These are phyloP conservation scores for Epichloe coenophiala DNA, from an alignment of 2,329 filamentous ascomycete species.

Conservation along the genomic window DNA sequence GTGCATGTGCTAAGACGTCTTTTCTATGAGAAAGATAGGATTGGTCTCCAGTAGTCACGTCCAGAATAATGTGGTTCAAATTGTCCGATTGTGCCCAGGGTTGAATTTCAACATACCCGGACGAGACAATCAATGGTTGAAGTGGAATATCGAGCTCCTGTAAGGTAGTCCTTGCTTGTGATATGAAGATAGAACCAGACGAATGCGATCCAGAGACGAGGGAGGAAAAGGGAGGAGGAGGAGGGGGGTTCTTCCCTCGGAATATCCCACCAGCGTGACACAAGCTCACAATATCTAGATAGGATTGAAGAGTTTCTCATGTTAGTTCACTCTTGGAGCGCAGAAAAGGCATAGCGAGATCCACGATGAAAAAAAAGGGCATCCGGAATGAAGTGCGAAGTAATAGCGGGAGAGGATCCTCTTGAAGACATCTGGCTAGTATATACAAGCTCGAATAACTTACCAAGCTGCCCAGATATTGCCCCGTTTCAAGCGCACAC, in stretches of 20 bases:
- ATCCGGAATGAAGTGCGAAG: background rate
- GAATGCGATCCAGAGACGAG: no score
- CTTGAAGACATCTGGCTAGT: slow-evolving; percentile 30
- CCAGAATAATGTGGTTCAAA: background rate
- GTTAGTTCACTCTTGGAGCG: slow-evolving; percentile 1
- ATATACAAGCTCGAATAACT: slow-evolving; percentile 40
- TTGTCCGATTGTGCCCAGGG: background rate
- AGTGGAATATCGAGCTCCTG: no score
- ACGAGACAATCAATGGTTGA: background rate
- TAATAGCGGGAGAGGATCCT: slow-evolving; percentile 16
- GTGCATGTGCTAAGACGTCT: no score
- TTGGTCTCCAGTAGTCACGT: background rate
- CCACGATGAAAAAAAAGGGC: background rate
- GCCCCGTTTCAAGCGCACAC: slow-evolving; percentile 13
- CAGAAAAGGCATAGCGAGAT: background rate
- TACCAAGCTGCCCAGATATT: slow-evolving; percentile 39
- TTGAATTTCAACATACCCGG: no score
- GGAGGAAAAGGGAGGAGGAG: no score
- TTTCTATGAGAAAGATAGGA: background rate
- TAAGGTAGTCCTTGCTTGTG: background rate
- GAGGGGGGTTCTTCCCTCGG: background rate
- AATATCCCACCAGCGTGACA: background rate
- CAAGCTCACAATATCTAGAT: background rate
- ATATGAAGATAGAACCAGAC: background rate
- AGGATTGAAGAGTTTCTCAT: background rate